Evolutionary conservation across 257 asterid species (phyloP), one percentile per base, ranked within the genome.

Genomic region (Perilla frutescens): DNA sequence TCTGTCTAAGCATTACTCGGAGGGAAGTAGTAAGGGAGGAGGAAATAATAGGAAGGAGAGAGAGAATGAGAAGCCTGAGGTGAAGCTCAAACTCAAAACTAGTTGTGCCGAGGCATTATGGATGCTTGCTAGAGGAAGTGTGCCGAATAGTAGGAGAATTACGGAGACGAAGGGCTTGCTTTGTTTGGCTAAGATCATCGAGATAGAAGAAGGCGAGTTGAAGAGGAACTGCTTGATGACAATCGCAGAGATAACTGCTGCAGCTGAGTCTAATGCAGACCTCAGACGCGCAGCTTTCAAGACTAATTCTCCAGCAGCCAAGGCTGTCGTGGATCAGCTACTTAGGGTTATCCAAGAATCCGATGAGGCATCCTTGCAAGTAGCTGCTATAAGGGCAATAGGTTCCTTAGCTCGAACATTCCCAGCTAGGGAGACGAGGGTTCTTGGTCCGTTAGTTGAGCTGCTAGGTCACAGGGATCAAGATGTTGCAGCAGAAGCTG

Each of bases 251-350:
- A 90, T 92, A 81, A 81, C 96, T 0, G 84, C 90, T 12, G 89
- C 91, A 1, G 98, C 96, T 1, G 96, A 88, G 79, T 83, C 84
- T 1, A 80, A 88, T 39, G 84, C 87, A 1, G 96, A 92, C 47
- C 91, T 92, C 3, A 79, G 96, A 80, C 60, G 91, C 56, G 88
- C 87, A 1, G 86, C 93, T 31, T 91, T 91, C 80, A 91, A 84
- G 87, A 76, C 89, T 4, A 91, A 87, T 65, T 91, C 97, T 4
- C 90, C 91, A 0, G 93, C 97, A 40, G 91, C 96, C 5, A 91
- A 88, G 80, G 97, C 96, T 1, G 90, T 91, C 1, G 91, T 91
- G n/a, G 91, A 87, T 77, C 97, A 91, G 83, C 84, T 91, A n/a
- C 76, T 89, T 9, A 83, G 83, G 79, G 77, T 91, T 49, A 88